Percentiles rank a stretch among this genome's conserved stretches.
These are phyloP conservation scores for Neurospora terricola DNA, from an alignment of 495 filamentous ascomycete species.

Conservation along the genomic window DNA sequence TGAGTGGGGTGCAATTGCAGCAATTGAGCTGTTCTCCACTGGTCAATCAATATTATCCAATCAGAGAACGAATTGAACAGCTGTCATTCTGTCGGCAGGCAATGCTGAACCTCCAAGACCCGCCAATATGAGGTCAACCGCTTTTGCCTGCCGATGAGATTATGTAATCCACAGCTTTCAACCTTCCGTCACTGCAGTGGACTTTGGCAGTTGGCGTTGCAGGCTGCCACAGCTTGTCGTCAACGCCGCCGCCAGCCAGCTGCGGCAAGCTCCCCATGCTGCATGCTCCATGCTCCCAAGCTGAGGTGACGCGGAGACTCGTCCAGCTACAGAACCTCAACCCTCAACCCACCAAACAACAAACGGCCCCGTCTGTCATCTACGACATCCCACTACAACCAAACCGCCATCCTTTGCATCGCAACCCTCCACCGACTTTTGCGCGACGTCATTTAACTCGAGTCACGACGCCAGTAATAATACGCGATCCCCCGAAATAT, in stretches of 20 bases:
- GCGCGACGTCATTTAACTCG: background rate
- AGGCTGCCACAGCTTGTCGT: constrained; percentile 32
- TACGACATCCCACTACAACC: background rate
- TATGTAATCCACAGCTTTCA: constrained; percentile 14
- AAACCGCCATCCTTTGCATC: background rate
- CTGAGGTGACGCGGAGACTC: background rate
- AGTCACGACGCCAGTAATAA: background rate
- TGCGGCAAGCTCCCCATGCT: background rate
- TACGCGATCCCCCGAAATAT: background rate
- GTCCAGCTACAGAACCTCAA: background rate
- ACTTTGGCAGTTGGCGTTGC: constrained; percentile 3
- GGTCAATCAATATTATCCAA: background rate
- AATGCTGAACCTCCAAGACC: background rate
- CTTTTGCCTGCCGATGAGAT: background rate
- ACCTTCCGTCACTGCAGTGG: background rate
- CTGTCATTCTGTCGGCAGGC: background rate
- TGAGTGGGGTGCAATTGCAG: background rate
- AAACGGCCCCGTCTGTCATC: background rate
- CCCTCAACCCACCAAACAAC: background rate
- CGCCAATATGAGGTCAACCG: background rate
- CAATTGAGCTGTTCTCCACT: background rate
- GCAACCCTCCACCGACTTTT: background rate
- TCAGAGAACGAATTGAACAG: background rate
- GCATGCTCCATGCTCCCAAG: background rate
- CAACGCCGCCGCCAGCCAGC: constrained; percentile 11